Conservation (phyloP, 1,284 basidiomycete species). For the Lignosus rhinocerotis region DNA sequence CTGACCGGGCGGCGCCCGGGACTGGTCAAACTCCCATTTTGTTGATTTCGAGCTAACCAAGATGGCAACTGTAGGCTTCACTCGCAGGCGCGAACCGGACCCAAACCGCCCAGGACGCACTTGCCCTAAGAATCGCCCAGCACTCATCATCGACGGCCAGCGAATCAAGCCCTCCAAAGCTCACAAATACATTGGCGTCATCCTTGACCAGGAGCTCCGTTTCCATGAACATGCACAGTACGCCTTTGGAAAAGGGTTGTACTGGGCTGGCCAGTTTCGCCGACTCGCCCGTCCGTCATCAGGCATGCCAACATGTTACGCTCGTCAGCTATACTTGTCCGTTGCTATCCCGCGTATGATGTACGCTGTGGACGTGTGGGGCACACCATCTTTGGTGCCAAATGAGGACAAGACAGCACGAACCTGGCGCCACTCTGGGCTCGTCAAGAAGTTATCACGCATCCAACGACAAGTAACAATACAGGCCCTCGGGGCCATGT, state of each 20-base stretch:
- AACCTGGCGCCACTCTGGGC: not conserved
- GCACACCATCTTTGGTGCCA: slow-evolving; percentile 3
- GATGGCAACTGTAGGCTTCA: not conserved
- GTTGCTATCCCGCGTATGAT: slow-evolving; percentile 36
- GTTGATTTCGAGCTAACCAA: not conserved
- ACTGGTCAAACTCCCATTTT: slow-evolving; percentile 25
- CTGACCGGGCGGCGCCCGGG: slow-evolving; percentile 15
- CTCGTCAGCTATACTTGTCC: slow-evolving; percentile 24
- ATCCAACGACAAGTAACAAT: slow-evolving; percentile 34
- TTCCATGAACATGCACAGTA: slow-evolving; percentile 5
- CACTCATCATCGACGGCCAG: not conserved
- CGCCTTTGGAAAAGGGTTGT: slow-evolving; percentile 1
- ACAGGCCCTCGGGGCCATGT: slow-evolving; percentile 35
- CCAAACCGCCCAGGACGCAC: not conserved
- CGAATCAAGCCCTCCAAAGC: not conserved
- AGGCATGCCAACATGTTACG: not conserved
- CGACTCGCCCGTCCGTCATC: not conserved
- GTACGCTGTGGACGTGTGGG: slow-evolving; percentile 35
- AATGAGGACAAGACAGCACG: not conserved
- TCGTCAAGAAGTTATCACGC: slow-evolving; percentile 16
- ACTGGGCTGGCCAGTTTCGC: not conserved
- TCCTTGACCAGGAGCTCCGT: slow-evolving; percentile 2
- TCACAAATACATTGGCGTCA: slow-evolving; percentile 3
- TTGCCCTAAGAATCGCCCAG: not conserved
- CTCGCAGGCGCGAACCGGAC: not conserved